phyloP scores from a whole-genome alignment of 257 asterid species.

The Solanum neorickii region DNA sequence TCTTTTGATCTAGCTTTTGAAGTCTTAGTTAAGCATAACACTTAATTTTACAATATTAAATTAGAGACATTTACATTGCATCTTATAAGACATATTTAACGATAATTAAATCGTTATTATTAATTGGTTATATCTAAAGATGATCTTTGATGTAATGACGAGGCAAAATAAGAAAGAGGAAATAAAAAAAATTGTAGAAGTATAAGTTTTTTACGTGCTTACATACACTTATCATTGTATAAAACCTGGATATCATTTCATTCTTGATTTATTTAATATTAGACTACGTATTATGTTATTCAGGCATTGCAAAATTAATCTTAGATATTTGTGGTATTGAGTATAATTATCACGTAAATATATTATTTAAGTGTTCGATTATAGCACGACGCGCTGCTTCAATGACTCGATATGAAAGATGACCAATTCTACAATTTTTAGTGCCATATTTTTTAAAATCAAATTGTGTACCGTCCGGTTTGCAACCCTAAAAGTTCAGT shows the following conservation, averaged over 20 bases:
- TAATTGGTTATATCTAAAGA: no score
- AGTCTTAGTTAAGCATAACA: rapidly evolving
- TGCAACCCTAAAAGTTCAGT: not conserved
- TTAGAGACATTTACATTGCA: no score
- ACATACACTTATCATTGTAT: not conserved
- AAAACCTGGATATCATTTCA: not conserved
- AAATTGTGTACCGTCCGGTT: no score
- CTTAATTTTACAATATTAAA: no score
- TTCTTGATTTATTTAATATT: not conserved
- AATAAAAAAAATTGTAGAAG: not conserved
- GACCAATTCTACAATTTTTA: no score
- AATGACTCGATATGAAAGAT: no score
- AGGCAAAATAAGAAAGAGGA: not conserved
- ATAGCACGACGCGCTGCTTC: no score
- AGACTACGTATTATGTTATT: not conserved
- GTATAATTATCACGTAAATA: not conserved
- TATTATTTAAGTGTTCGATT: not conserved
- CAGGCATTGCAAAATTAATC: not conserved
- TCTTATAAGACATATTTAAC: no score
- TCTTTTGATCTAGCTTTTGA: no score
- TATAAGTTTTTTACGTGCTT: not conserved
- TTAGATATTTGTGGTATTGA: not conserved
- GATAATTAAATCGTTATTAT: no score
- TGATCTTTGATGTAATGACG: no score
- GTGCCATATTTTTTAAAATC: no score